phyloP scores from a whole-genome alignment of 257 asterid species.

The Pogostemon cablin region DNA sequence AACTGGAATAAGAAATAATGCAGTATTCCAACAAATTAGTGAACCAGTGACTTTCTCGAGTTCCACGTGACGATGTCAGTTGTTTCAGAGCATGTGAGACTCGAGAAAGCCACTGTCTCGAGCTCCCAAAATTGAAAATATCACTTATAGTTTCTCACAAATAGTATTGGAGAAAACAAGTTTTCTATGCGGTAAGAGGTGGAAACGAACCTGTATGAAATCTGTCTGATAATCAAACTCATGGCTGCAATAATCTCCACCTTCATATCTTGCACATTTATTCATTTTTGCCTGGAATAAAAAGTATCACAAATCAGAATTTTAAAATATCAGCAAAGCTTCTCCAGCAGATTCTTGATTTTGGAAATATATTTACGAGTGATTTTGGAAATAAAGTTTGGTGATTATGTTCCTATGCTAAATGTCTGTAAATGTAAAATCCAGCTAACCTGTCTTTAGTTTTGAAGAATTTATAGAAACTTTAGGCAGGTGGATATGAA shows the following conservation, averaged over 20 bases:
- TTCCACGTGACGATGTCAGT: neutral
- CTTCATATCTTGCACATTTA: conserved; percentile 40
- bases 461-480: conserved; percentile 26
- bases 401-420: neutral
- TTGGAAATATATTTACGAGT: neutral
- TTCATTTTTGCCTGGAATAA: conserved; percentile 47
- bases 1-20: conserved; percentile 44
- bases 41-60: neutral
- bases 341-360: conserved; percentile 24
- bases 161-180: neutral
- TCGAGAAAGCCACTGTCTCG: too few relatives aligned
- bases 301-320: neutral
- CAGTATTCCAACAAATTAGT: neutral
- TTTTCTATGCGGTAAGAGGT: neutral
- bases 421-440: conserved; percentile 31
- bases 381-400: neutral
- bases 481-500: conserved; percentile 38
- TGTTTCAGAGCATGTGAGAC: neutral
- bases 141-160: neutral
- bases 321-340: neutral
- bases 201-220: conserved; percentile 53
- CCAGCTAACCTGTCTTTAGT: conserved; percentile 37
- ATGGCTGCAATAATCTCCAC: conserved; percentile 35
- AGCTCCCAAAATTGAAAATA: neutral
- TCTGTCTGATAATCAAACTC: conserved; percentile 70